Percentiles rank a stretch among this genome's conserved stretches.
These are phyloP conservation scores for Hymenoscyphus fructigenus DNA, from an alignment of 2,329 filamentous ascomycete species.

Conservation along the genomic window DNA sequence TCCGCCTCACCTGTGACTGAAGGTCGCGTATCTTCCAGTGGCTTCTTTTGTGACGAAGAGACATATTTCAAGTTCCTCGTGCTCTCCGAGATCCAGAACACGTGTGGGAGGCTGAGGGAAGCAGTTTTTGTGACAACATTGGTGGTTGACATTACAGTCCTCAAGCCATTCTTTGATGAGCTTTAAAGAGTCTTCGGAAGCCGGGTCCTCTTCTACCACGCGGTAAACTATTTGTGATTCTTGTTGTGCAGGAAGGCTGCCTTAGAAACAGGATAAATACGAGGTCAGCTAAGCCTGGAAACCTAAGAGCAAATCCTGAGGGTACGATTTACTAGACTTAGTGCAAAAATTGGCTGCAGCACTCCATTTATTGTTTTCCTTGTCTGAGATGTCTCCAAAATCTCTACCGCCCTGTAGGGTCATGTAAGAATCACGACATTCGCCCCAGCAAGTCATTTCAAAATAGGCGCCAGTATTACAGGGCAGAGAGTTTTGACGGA, in stretches of 20 bases:
- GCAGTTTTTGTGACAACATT: background rate
- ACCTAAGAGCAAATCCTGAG: background rate
- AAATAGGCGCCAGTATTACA: background rate
- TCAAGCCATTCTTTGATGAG: background rate
- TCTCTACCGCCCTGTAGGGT: background rate
- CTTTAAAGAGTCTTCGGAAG: background rate
- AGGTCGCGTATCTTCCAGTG: background rate
- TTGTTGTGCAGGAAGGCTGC: background rate
- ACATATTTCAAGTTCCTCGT: background rate
- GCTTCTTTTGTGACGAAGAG: background rate
- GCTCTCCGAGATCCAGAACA: background rate
- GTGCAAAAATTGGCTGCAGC: background rate
- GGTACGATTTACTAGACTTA: background rate
- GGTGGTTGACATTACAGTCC: background rate
- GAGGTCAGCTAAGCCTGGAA: background rate
- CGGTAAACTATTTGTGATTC: background rate
- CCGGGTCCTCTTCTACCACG: background rate
- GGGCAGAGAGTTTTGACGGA: background rate
- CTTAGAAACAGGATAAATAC: background rate
- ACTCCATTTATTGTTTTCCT: too few species aligned
- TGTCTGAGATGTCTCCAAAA: too few species aligned
- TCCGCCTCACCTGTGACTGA: conserved; percentile 7
- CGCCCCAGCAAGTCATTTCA: too few species aligned
- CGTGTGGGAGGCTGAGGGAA: background rate
- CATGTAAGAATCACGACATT: too few species aligned